These are phyloP conservation scores for Silene latifolia DNA, from an alignment of 148 eudicot species.

Conservation along the genomic window DNA sequence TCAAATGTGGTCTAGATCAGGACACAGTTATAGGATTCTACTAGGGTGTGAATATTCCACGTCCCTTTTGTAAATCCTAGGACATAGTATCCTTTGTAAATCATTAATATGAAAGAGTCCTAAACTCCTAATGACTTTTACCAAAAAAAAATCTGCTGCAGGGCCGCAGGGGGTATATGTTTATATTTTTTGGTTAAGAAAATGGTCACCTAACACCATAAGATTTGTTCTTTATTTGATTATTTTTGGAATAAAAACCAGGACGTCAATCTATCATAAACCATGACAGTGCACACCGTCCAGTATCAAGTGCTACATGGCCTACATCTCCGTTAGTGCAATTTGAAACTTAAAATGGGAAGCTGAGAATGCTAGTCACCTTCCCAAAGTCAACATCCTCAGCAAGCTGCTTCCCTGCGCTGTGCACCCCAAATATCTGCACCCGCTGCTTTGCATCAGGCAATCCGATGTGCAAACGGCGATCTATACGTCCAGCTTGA, in stretches of 20 bases:
- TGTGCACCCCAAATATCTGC: constrained; percentile 84
- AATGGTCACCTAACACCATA: neutral
- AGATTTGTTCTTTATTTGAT: neutral
- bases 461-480: constrained; percentile 81
- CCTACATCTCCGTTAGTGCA: neutral
- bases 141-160: no score
- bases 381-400: constrained; percentile 84
- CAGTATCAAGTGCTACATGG: neutral
- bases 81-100: no score
- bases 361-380: constrained; percentile 30
- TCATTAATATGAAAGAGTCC: no score
- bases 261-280: neutral
- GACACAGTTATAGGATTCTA: no score
- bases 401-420: constrained; percentile 70
- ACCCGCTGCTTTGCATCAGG: constrained; percentile 89
- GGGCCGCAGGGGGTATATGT: neutral
- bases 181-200: neutral
- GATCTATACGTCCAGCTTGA: constrained; percentile 84
- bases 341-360: neutral
- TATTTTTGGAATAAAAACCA: neutral
- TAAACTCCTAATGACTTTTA: no score
- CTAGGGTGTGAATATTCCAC: no score
- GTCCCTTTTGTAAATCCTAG: no score
- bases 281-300: neutral
- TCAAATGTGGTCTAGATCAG: no score